phyloP scores from a whole-genome alignment of 768 basidiomycete genomes.

The Filobasidium floriforme region DNA sequence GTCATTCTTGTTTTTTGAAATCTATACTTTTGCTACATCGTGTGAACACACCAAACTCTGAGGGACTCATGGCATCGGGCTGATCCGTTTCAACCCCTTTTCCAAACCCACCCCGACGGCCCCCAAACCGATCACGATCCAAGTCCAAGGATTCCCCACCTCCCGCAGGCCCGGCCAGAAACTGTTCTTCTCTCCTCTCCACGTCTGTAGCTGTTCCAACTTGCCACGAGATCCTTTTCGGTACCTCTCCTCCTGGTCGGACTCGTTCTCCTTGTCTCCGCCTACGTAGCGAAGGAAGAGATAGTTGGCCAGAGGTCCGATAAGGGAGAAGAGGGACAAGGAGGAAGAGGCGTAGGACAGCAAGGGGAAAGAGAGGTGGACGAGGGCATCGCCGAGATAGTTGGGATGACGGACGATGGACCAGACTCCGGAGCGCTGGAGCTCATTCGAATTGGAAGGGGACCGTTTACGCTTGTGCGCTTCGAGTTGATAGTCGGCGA shows the following conservation, averaged over 20 bases:
- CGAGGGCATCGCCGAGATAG: constrained; percentile 30
- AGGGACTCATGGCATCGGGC: neutral
- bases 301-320: constrained; percentile 31
- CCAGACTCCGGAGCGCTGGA: constrained; percentile 29
- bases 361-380: constrained; percentile 29
- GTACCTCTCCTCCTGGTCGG: constrained; percentile 27
- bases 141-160: constrained; percentile 27
- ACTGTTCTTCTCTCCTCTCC: constrained; percentile 30
- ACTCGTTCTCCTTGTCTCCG: constrained; percentile 35
- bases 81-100: neutral
- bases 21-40: neutral
- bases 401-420: constrained; percentile 36
- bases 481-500: constrained; percentile 29
- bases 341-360: constrained; percentile 25
- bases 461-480: constrained; percentile 16
- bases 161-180: constrained; percentile 31
- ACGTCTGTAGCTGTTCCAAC: constrained; percentile 22
- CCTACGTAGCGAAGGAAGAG: constrained; percentile 30
- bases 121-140: constrained; percentile 23
- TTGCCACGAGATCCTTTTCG: constrained; percentile 17
- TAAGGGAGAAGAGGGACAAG: constrained; percentile 34
- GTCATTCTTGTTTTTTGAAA: too few species aligned
- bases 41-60: too few species aligned
- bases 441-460: constrained; percentile 10
- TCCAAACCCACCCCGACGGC: constrained; percentile 10